Base-by-base conservation (phyloP, 2,329 filamentous ascomycete species). In the Bipolaris sorokiniana region DNA sequence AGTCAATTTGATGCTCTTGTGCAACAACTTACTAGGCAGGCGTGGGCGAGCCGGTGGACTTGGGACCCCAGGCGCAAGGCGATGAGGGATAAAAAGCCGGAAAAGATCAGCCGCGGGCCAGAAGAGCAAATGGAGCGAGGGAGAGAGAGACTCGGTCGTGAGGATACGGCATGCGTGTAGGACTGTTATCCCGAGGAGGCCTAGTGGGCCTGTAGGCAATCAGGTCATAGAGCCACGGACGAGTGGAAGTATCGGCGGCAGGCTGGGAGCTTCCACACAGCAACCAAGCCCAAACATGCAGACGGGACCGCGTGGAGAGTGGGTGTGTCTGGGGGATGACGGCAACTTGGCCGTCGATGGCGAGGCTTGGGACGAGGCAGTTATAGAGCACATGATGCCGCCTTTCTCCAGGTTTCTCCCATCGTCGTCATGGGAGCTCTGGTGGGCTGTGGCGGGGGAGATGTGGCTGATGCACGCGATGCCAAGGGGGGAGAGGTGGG, bases 161-260 rank as follows among this genome's bases (percentile, higher is more conserved):
- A 71, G 73, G 74, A 75, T 62, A 66, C 57, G 63, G 61, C 51
- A 65, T 52, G 62, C 49, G 66, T 58, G 65, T 51, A 58, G 58
- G 60, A 59, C 54, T 56, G 62, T 28, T 18, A 36, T 61, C 61
- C 71, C 71, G 71, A 74, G 71, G 72, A 63, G 67, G 46, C 59
- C 59, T 58, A 66, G 66, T 65, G 63, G 67, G 60, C 66, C 62
- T 68, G 70, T 36, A 58, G 64, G 58, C 51, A 59, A 63, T 54
- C 54, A 68, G 65, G 61, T 66, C 56, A 69, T 65, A 68, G 65
- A 64, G 66, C 65, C 65, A 64, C 74, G 74, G 74, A 74, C 73
- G 71, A 74, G 71, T 70, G 74, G 74, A 76, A 76, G 72, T 59
- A 55, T 53, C 59, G 59, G 62, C 62, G 59, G 64, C 61, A 67